A percentile compares a stretch with the other conserved stretches of the same genome.
Evolutionary conservation across 441 rosid genomes (phyloP).

Genomic region (Melastoma candidum): DNA sequence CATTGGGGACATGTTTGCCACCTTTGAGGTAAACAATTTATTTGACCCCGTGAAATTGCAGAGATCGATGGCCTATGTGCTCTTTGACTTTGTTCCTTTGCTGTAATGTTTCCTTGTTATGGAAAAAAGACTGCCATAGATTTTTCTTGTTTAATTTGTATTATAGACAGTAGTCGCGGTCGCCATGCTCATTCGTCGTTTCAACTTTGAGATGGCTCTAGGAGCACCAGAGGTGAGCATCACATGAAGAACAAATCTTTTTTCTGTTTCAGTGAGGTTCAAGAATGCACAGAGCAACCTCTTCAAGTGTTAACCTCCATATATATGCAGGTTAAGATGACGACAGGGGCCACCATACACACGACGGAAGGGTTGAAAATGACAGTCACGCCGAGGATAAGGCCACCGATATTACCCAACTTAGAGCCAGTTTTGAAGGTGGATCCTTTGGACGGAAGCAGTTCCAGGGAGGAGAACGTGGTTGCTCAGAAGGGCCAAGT

Average conservation of each 20-base stretch:
- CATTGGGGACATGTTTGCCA: constrained; percentile 92
- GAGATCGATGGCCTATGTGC: background rate
- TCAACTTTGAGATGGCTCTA: constrained; percentile 66
- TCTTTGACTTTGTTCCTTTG: background rate
- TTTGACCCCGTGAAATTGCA: too few species aligned
- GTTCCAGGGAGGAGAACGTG: too few species aligned
- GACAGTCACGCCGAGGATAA: constrained; percentile 54
- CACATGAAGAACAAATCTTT: background rate
- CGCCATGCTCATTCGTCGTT: constrained; percentile 82
- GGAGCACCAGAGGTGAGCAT: constrained; percentile 78
- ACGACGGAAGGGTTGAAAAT: constrained; percentile 75
- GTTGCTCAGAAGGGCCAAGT: constrained; percentile 31
- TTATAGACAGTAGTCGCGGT: constrained; percentile 75
- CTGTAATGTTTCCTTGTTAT: background rate
- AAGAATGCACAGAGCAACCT: background rate
- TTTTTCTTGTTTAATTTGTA: constrained; percentile 4
- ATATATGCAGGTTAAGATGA: constrained; percentile 67
- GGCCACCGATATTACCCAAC: constrained; percentile 39
- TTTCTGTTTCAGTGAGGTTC: background rate
- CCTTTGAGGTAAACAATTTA: constrained; percentile 59
- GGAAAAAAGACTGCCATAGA: too few species aligned
- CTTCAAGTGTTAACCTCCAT: background rate
- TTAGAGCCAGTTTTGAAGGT: constrained; percentile 30
- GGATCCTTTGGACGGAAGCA: constrained; percentile 13
- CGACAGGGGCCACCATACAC: constrained; percentile 98